Conservation (phyloP, 495 filamentous ascomycete species). For the Penicillium fimorum region DNA sequence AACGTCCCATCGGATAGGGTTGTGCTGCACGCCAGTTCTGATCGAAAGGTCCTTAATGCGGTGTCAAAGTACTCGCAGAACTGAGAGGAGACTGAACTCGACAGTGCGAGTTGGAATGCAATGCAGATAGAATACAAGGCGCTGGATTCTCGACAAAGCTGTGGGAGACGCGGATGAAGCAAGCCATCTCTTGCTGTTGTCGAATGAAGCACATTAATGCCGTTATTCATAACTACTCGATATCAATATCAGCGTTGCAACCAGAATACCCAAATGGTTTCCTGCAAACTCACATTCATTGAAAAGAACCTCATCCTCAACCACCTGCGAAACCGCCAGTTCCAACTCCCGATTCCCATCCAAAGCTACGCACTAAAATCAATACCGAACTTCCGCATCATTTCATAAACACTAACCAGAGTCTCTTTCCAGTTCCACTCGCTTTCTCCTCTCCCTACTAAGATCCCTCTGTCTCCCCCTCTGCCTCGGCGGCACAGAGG, state of each 20-base stretch:
- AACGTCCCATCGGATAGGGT: slow-evolving; percentile 34
- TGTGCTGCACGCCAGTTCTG: slow-evolving; percentile 28
- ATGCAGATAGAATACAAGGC: slow-evolving; percentile 36
- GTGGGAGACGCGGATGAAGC: slow-evolving; percentile 25
- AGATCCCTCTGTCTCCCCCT: slow-evolving; percentile 35
- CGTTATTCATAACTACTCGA: slow-evolving; percentile 29
- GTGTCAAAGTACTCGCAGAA: slow-evolving; percentile 38
- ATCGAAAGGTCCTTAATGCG: slow-evolving; percentile 31
- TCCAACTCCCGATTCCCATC: not conserved
- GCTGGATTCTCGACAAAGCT: slow-evolving; percentile 29
- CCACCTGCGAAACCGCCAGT: not conserved
- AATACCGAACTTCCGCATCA: not conserved
- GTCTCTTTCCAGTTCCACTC: not conserved
- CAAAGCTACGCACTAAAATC: not conserved
- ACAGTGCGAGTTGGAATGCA: slow-evolving; percentile 32
- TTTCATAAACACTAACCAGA: not conserved
- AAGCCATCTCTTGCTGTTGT: slow-evolving; percentile 25
- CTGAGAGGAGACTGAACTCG: slow-evolving; percentile 8
- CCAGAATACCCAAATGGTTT: not conserved
- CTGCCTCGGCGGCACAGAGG: slow-evolving; percentile 22
- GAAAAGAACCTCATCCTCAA: slow-evolving; percentile 28
- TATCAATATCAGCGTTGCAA: not conserved
- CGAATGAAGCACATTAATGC: slow-evolving; percentile 38
- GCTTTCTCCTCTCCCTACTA: slow-evolving; percentile 21
- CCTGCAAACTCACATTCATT: slow-evolving; percentile 28